phyloP scores from a whole-genome alignment of 2,329 filamentous ascomycete species.

The Leptographium flavum region DNA sequence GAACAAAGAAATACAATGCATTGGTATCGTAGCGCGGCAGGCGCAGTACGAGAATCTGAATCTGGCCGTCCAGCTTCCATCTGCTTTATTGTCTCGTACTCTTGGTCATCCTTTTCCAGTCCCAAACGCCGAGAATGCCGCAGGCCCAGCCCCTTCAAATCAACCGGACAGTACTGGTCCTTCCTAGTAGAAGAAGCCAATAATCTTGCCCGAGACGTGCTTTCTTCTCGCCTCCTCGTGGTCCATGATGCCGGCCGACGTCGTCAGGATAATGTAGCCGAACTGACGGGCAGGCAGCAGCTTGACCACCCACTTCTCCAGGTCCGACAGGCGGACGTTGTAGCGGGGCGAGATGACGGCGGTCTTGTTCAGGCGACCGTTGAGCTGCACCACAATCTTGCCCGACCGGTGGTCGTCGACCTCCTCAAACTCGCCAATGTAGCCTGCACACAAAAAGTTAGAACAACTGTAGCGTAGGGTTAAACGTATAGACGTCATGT shows the following conservation, averaged over 20 bases:
- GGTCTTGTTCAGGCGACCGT: slow-evolving; percentile 96
- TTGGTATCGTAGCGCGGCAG: background rate
- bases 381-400: slow-evolving; percentile 99
- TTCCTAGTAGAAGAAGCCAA: slow-evolving; percentile 95
- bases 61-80: background rate
- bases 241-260: slow-evolving; percentile 99
- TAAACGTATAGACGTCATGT: slow-evolving; percentile 83
- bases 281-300: slow-evolving; percentile 99
- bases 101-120: slow-evolving; percentile 4
- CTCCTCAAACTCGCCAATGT: slow-evolving; percentile 99
- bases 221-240: slow-evolving; percentile 98
- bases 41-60: background rate
- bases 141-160: background rate
- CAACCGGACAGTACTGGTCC: background rate
- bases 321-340: slow-evolving; percentile 93
- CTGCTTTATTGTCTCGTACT: slow-evolving; percentile 6
- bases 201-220: slow-evolving; percentile 97
- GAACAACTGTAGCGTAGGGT: slow-evolving; percentile 66
- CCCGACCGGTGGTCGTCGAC: slow-evolving; percentile 98
- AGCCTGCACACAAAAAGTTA: slow-evolving; percentile 44
- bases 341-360: slow-evolving; percentile 98
- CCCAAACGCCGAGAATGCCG: slow-evolving; percentile 8
- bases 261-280: slow-evolving; percentile 98
- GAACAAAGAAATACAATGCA: background rate
- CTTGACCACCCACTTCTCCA: slow-evolving; percentile 99